Evolutionary conservation across 257 asterid species (phyloP).

Genomic region (Nicotiana otophora): DNA sequence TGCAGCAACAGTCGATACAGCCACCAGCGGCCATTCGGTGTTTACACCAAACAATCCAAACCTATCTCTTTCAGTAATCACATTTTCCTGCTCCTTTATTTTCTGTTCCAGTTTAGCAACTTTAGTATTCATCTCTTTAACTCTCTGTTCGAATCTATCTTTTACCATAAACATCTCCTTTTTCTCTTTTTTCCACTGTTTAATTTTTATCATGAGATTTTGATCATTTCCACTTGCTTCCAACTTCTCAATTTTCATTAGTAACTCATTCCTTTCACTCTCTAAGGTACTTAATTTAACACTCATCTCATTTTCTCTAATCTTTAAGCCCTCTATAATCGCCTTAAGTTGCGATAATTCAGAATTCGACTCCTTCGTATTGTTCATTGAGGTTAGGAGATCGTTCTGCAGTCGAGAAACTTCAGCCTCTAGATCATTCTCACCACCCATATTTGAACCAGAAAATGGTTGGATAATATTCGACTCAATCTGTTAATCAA

Average conservation of each 20-base stretch:
- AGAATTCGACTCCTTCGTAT: slow-evolving; percentile 32
- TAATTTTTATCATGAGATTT: slow-evolving; percentile 11
- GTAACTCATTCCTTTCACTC: slow-evolving; percentile 20
- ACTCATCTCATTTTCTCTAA: slow-evolving; percentile 34
- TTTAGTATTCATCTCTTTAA: slow-evolving; percentile 22
- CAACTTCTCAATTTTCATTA: slow-evolving; percentile 28
- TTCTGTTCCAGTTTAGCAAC: slow-evolving; percentile 30
- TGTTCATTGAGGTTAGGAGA: slow-evolving; percentile 15
- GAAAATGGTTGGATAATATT: too few relatives aligned
- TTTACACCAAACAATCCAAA: slow-evolving; percentile 21
- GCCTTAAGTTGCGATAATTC: slow-evolving; percentile 31
- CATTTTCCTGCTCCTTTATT: slow-evolving; percentile 45
- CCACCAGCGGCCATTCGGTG: slow-evolving; percentile 33
- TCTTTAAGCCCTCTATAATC: slow-evolving; percentile 35
- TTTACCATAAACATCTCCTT: slow-evolving; percentile 16
- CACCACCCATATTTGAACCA: too few relatives aligned
- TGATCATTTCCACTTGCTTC: slow-evolving; percentile 14
- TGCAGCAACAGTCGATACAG: too few relatives aligned
- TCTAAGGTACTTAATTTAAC: slow-evolving; percentile 35
- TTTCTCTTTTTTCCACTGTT: slow-evolving; percentile 25
- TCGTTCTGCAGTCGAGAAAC: too few relatives aligned
- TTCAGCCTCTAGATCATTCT: too few relatives aligned
- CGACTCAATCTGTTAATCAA: too few relatives aligned
- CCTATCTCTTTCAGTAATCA: slow-evolving; percentile 28
- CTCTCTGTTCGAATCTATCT: not conserved